Percentiles rank a stretch among this genome's conserved stretches.
phyloP scores from a whole-genome alignment of 805 yeast species.

The Blastobotrys mokoenaii region DNA sequence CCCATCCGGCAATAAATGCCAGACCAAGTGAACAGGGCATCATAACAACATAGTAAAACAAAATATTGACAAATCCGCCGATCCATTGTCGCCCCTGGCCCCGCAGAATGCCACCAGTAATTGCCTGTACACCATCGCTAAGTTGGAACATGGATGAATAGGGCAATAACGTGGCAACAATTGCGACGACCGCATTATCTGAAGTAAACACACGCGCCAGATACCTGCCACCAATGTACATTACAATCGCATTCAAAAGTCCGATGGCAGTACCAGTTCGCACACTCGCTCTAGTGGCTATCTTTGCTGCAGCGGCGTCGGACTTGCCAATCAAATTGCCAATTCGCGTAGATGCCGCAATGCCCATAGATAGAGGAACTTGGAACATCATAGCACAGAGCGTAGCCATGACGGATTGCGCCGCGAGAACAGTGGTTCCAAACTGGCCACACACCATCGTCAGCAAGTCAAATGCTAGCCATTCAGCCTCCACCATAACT shows the following conservation, averaged over 20 bases:
- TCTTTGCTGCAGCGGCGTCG: conserved; percentile 37
- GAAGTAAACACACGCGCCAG: conserved; percentile 47
- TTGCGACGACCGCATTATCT: conserved; percentile 47
- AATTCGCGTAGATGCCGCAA: conserved; percentile 62
- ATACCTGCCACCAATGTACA: conserved; percentile 38
- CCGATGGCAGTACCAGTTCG: conserved; percentile 35
- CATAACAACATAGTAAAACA: conserved; percentile 62
- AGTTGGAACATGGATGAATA: conserved; percentile 57
- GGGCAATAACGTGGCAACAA: conserved; percentile 53
- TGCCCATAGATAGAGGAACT: conserved; percentile 65
- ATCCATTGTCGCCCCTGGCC: conserved; percentile 70
- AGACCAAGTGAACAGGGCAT: conserved; percentile 48
- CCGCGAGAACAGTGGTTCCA: conserved; percentile 61
- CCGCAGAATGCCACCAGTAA: conserved; percentile 64
- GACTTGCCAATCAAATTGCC: conserved; percentile 61
- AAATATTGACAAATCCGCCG: conserved; percentile 61
- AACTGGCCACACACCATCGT: conserved; percentile 59
- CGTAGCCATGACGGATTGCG: conserved; percentile 62
- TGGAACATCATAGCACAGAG: conserved; percentile 55
- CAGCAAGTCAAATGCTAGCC: conserved; percentile 61
- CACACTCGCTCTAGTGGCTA: conserved; percentile 36
- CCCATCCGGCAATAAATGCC: conserved; percentile 41
- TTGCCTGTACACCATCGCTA: conserved; percentile 61
- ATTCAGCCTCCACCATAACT: conserved; percentile 64
- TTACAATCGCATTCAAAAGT: conserved; percentile 38